These are phyloP conservation scores for Hyaloperonospora brassicae DNA, from an alignment of 352 stramenopile species.

Conservation along the genomic window DNA sequence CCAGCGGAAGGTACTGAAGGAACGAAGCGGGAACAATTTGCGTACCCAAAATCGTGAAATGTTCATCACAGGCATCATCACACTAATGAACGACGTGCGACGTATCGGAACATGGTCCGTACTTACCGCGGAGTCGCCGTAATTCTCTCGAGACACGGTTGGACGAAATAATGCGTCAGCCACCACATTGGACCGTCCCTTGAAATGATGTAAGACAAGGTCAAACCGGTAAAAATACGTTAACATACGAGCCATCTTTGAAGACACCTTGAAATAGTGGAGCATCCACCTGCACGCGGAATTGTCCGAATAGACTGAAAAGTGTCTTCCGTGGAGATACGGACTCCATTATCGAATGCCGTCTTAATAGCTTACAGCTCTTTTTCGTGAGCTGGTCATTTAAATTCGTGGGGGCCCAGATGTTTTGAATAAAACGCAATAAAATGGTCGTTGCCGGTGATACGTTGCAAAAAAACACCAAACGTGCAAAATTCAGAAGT, in stretches of 20 bases:
- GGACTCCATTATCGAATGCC: neutral
- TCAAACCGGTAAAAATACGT: slow-evolving; percentile 9
- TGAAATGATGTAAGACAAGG: slow-evolving; percentile 3
- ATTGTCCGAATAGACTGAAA: slow-evolving; percentile 5
- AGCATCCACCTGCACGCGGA: slow-evolving; percentile 6
- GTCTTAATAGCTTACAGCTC: slow-evolving; percentile 1
- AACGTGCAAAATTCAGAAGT: too few species aligned
- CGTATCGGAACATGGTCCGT: neutral
- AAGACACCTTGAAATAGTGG: slow-evolving; percentile 4
- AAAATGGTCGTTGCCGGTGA: too few species aligned
- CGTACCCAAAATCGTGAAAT: neutral
- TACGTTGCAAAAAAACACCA: too few species aligned
- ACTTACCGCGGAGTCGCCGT: neutral
- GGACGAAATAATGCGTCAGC: slow-evolving; percentile 3
- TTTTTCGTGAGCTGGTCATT: neutral
- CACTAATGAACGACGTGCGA: neutral
- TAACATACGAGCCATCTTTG: slow-evolving; percentile 6
- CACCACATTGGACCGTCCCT: slow-evolving; percentile 3
- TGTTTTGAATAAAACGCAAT: too few species aligned
- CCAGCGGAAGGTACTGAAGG: neutral
- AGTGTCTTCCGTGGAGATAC: slow-evolving; percentile 1
- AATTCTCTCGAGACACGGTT: neutral
- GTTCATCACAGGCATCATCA: neutral
- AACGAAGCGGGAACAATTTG: neutral
- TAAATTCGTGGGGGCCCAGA: neutral